Percentiles rank a stretch among this genome's conserved stretches.
Conservation (phyloP, 495 filamentous ascomycete genomes). For the Penicillium paradoxum region DNA sequence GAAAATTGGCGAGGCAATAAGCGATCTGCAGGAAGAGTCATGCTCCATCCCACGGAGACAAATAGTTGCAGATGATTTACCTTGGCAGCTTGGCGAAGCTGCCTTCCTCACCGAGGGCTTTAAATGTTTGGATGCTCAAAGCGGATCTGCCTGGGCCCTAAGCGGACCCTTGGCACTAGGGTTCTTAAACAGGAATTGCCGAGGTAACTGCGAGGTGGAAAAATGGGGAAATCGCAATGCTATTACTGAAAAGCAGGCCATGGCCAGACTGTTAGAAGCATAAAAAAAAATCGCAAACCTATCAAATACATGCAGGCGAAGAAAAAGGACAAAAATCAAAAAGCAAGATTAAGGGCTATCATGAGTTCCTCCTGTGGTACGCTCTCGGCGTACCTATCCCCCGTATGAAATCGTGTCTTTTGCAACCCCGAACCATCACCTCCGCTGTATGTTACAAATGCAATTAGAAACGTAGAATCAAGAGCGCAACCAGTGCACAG, state of each 20-base stretch:
- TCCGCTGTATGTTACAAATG: constrained; percentile 42
- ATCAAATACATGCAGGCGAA: constrained; percentile 29
- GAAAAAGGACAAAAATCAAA: constrained; percentile 17
- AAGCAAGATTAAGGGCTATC: constrained; percentile 22
- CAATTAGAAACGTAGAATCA: constrained; percentile 17
- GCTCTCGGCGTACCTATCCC: constrained; percentile 9
- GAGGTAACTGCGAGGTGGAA: not conserved
- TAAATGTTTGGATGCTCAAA: not conserved
- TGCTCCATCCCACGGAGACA: not conserved
- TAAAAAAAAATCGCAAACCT: constrained; percentile 7
- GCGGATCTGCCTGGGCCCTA: not conserved
- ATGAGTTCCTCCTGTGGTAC: constrained; percentile 15
- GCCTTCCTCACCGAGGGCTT: constrained; percentile 4
- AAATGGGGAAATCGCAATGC: constrained; percentile 12
- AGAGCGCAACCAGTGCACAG: constrained; percentile 4
- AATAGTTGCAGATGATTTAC: constrained; percentile 12
- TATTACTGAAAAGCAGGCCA: constrained; percentile 14
- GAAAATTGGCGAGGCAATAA: not conserved
- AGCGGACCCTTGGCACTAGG: constrained; percentile 10
- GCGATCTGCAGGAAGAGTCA: constrained; percentile 1
- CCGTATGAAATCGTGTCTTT: constrained; percentile 22
- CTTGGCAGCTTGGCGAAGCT: constrained; percentile 21
- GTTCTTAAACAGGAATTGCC: not conserved
- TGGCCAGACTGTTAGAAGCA: constrained; percentile 4
- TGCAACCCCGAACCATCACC: constrained; percentile 28